These are phyloP conservation scores for Gnaphalium uliginosum DNA, from an alignment of 129 eudicot genomes.

Conservation along the genomic window DNA sequence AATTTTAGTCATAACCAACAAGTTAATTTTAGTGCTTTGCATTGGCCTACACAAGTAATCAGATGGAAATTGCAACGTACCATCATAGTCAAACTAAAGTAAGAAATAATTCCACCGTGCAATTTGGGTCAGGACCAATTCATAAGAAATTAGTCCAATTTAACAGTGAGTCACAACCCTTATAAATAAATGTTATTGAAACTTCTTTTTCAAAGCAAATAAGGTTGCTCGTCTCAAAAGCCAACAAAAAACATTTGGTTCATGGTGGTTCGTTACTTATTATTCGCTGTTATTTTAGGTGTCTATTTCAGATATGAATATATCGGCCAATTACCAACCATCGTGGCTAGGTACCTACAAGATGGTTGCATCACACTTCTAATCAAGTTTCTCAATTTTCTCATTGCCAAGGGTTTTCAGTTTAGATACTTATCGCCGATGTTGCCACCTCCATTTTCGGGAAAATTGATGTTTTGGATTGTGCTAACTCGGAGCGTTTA, in stretches of 20 bases:
- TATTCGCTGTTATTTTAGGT: neutral
- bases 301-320: conserved; percentile 6
- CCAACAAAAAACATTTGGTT: too few relatives aligned
- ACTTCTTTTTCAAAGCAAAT: neutral
- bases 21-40: neutral
- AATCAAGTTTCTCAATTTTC: conserved; percentile 30
- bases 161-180: neutral
- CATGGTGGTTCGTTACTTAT: too few relatives aligned
- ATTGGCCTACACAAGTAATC: neutral
- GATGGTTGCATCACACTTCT: conserved; percentile 24
- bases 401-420: conserved; percentile 34
- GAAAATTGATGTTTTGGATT: conserved; percentile 31
- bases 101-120: neutral
- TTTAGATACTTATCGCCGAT: conserved; percentile 29
- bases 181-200: neutral
- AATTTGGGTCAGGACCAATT: conserved; percentile 17
- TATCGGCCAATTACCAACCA: neutral
- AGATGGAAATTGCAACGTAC: neutral
- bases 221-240: too few relatives aligned
- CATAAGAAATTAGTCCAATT: neutral
- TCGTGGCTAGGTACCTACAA: neutral
- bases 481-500: conserved; percentile 15
- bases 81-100: neutral
- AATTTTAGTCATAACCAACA: neutral
- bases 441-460: conserved; percentile 17